Evolutionary conservation across 768 basidiomycete genomes (phyloP).

Genomic region (Sporobolomyces phaffii): DNA sequence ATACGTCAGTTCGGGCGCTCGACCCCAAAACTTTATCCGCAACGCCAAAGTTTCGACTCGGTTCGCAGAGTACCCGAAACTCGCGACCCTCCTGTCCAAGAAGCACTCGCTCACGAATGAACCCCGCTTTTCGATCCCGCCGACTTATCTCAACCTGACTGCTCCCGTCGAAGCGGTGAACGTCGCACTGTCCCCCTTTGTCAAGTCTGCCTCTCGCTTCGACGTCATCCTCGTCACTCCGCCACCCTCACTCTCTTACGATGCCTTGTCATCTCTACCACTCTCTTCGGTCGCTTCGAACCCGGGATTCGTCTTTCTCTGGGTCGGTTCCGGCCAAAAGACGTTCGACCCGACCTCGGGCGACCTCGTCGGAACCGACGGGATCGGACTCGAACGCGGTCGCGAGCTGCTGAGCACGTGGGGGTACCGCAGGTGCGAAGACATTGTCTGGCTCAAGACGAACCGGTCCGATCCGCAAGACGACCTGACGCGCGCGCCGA

Average conservation of each 20-base stretch:
- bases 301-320: slow-evolving; percentile 87
- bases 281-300: slow-evolving; percentile 77
- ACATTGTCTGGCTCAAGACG: slow-evolving; percentile 97
- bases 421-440: slow-evolving; percentile 88
- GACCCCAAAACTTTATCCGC: slow-evolving; percentile 88
- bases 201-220: slow-evolving; percentile 56
- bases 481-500: slow-evolving; percentile 74
- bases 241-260: slow-evolving; percentile 64
- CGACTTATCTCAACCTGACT: slow-evolving; percentile 46
- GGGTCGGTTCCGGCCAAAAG: slow-evolving; percentile 83
- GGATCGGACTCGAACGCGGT: slow-evolving; percentile 73
- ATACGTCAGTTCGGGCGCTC: slow-evolving; percentile 84
- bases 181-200: background rate
- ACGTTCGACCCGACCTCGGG: background rate
- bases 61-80: slow-evolving; percentile 98
- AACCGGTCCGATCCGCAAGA: slow-evolving; percentile 61
- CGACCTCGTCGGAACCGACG: slow-evolving; percentile 51
- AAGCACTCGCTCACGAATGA: slow-evolving; percentile 74
- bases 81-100: slow-evolving; percentile 70
- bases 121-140: slow-evolving; percentile 47
- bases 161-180: background rate
- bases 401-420: slow-evolving; percentile 84
- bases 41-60: slow-evolving; percentile 80
- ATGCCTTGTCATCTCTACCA: slow-evolving; percentile 71
- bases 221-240: slow-evolving; percentile 89